Conservation (phyloP, 208 protist species). For the Trypanosoma congolense region DNA sequence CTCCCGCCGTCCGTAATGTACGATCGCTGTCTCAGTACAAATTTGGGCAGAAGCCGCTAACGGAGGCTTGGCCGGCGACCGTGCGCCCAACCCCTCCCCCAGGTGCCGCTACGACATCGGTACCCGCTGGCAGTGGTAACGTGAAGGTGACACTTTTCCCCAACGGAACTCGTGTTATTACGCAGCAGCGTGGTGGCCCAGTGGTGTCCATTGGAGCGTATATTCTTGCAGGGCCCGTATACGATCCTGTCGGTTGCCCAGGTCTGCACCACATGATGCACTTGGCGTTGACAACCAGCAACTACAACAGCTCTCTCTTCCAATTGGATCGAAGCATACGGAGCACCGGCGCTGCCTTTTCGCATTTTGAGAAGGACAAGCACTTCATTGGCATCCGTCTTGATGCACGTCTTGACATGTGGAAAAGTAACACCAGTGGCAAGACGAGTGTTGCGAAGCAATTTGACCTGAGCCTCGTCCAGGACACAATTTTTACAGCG, state of each 20-base stretch:
- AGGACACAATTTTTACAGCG: constrained; percentile 80
- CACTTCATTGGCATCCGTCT: constrained; percentile 77
- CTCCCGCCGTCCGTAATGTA: constrained; percentile 22
- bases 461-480: constrained; percentile 58
- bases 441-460: constrained; percentile 18
- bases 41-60: constrained; percentile 63
- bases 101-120: not conserved
- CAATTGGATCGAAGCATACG: constrained; percentile 81
- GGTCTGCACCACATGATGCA: constrained; percentile 74
- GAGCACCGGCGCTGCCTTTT: constrained; percentile 61
- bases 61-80: constrained; percentile 8
- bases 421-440: constrained; percentile 25
- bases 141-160: constrained; percentile 66
- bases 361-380: constrained; percentile 80
- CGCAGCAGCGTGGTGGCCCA: constrained; percentile 63
- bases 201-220: constrained; percentile 79
- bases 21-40: constrained; percentile 75
- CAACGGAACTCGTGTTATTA: constrained; percentile 80
- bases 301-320: constrained; percentile 81
- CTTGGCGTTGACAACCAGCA: constrained; percentile 70
- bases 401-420: constrained; percentile 68
- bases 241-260: constrained; percentile 67
- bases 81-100: not conserved
- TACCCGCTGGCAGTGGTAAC: constrained; percentile 12
- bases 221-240: constrained; percentile 73